Conservation (phyloP, 805 yeast species). For the Metschnikowia lunata region DNA sequence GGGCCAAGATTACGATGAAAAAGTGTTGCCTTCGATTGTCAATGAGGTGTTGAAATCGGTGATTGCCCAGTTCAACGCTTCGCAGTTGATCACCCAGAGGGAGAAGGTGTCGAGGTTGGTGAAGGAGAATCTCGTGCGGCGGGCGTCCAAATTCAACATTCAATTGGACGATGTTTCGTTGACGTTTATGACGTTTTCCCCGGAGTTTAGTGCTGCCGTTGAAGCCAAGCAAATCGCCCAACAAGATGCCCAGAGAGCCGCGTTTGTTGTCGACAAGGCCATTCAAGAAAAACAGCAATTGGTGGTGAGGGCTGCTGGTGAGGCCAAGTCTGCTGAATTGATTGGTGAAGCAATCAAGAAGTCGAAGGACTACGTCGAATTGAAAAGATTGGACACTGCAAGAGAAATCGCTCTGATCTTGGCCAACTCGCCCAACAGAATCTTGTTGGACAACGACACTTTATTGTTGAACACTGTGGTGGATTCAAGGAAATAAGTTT, state of each 20-base stretch:
- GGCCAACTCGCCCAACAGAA: conserved; percentile 84
- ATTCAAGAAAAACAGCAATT: conserved; percentile 96
- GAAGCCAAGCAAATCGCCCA: conserved; percentile 99
- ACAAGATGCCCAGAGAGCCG: conserved; percentile 98
- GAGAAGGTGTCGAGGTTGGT: conserved; percentile 90
- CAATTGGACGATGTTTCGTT: conserved; percentile 91
- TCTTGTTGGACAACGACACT: conserved; percentile 87
- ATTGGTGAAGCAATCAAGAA: conserved; percentile 99
- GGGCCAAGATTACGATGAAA: conserved; percentile 93
- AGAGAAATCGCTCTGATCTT: conserved; percentile 87
- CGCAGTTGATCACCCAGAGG: conserved; percentile 98
- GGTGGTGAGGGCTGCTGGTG: conserved; percentile 97
- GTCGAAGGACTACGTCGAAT: conserved; percentile 91
- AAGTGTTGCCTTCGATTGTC: conserved; percentile 95
- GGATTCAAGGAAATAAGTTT: conserved; percentile 56
- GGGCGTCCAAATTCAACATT: conserved; percentile 87
- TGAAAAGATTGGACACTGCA: conserved; percentile 95
- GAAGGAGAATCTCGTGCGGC: conserved; percentile 82
- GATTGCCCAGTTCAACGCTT: conserved; percentile 97
- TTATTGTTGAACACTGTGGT: conserved; percentile 82
- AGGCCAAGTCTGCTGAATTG: conserved; percentile 95
- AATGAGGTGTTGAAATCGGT: conserved; percentile 95
- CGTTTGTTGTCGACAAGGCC: conserved; percentile 94
- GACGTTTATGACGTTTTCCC: conserved; percentile 95
- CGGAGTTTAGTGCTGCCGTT: conserved; percentile 95